Percentiles rank a stretch among this genome's conserved stretches.
Conservation (phyloP, 2,329 filamentous ascomycete genomes). For the Trichoderma endophyticum region DNA sequence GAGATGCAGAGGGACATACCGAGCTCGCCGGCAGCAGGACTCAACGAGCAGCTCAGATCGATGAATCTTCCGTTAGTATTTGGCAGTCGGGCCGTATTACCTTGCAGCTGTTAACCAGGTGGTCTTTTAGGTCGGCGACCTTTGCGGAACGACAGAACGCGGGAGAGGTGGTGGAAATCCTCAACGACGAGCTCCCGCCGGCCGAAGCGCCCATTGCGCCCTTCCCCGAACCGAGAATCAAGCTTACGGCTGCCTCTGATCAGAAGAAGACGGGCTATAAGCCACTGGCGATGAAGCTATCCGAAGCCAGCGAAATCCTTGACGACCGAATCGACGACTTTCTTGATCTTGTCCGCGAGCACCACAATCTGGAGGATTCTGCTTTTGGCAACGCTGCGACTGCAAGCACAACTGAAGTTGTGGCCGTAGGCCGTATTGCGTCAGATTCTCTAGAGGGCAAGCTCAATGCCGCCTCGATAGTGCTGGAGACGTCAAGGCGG, state of each 20-base stretch:
- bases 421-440: conserved; percentile 88
- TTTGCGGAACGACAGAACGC: conserved; percentile 77
- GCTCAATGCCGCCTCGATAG: conserved; percentile 78
- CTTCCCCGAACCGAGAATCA: conserved; percentile 73
- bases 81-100: no score
- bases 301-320: conserved; percentile 86
- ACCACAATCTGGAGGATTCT: conserved; percentile 72
- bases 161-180: conserved; percentile 76
- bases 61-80: conserved; percentile 32
- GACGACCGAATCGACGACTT: conserved; percentile 96
- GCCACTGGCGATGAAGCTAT: conserved; percentile 90
- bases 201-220: conserved; percentile 69
- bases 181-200: conserved; percentile 71
- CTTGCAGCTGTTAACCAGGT: not conserved
- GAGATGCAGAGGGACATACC: conserved; percentile 27
- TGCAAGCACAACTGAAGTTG: conserved; percentile 79
- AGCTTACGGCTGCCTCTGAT: conserved; percentile 81
- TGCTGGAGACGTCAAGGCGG: conserved; percentile 82
- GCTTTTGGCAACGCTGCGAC: conserved; percentile 84
- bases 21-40: conserved; percentile 35
- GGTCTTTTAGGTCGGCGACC: conserved; percentile 27
- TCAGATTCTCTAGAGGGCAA: conserved; percentile 84
- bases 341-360: conserved; percentile 65
- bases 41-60: conserved; percentile 34
- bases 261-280: conserved; percentile 89